Evolutionary conservation across 306 rosid genomes (phyloP).

Genomic region (cucumber (Cucumis sativus)): Cucumber_9930_V3 NC_026661.2:11916001-11916500

Average conservation of each 20-base stretch:
- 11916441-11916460: constrained; percentile 41
- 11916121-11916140: not conserved
- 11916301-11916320: constrained; percentile 15
- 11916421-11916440: constrained; percentile 60
- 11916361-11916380: constrained; percentile 46
- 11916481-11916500: not conserved
- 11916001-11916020: not conserved
- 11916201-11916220: not conserved
- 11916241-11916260: not conserved
- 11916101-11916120: not conserved
- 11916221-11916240: not conserved
- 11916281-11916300: not conserved
- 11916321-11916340: constrained; percentile 60
- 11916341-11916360: constrained; percentile 38
- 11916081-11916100: not conserved
- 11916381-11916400: constrained; percentile 49
- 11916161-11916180: not conserved
- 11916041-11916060: not conserved
- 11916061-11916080: not conserved
- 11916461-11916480: not conserved
- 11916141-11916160: not conserved
- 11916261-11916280: not conserved
- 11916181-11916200: not conserved
- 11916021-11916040: not conserved
- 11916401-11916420: constrained; percentile 47